Percentiles rank a stretch among this genome's conserved stretches.
These are phyloP conservation scores for Penstemon davidsonii DNA, from an alignment of 257 asterid genomes.

Conservation along the genomic window DNA sequence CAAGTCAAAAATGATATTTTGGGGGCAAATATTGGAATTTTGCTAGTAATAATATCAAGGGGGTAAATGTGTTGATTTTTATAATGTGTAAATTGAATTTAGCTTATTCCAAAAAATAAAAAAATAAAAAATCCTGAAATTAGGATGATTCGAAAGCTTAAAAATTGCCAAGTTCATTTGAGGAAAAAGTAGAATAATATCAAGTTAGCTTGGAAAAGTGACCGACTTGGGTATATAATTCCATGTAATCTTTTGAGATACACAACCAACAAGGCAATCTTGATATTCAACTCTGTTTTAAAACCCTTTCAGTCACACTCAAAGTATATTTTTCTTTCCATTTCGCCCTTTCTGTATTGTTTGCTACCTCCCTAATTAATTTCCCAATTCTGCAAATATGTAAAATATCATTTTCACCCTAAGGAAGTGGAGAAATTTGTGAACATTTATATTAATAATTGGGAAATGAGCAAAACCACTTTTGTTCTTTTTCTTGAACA, in stretches of 20 bases:
- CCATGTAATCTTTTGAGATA: slow-evolving; percentile 30
- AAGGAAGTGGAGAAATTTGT: slow-evolving; percentile 19
- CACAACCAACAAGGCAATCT: slow-evolving; percentile 31
- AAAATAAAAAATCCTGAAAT: too few species aligned
- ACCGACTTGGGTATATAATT: slow-evolving; percentile 24
- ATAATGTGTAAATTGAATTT: too few species aligned
- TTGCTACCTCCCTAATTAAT: slow-evolving; percentile 20
- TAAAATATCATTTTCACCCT: slow-evolving; percentile 24
- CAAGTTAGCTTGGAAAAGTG: too few species aligned
- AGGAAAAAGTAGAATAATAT: too few species aligned
- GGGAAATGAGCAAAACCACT: slow-evolving; percentile 27
- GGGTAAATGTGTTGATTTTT: too few species aligned
- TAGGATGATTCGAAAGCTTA: too few species aligned
- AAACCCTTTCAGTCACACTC: slow-evolving; percentile 27
- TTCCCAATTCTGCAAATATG: slow-evolving; percentile 23
- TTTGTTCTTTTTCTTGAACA: neutral
- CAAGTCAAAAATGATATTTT: too few species aligned
- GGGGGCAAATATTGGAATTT: too few species aligned
- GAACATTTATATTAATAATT: neutral
- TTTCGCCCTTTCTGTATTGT: slow-evolving; percentile 1
- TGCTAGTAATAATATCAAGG: too few species aligned
- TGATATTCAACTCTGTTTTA: slow-evolving; percentile 36
- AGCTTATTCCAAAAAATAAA: too few species aligned
- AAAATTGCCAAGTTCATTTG: too few species aligned
- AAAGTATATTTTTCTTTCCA: slow-evolving; percentile 14